Percentiles rank a stretch among this genome's conserved stretches.
These are phyloP conservation scores for Ceratocystis cubensis DNA, from an alignment of 2,329 filamentous ascomycete genomes.

Conservation along the genomic window DNA sequence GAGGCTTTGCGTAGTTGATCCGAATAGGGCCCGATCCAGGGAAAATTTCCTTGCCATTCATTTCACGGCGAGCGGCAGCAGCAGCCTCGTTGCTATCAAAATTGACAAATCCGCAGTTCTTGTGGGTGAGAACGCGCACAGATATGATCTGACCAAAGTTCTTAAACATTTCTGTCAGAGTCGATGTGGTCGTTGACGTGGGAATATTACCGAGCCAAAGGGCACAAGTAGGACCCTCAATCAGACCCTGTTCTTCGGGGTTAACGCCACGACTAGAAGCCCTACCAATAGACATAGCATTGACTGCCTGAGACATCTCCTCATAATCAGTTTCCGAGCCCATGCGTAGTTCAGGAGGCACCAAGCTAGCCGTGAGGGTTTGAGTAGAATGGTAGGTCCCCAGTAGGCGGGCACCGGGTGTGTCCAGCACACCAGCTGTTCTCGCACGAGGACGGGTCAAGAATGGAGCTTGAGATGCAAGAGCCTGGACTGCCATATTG, in stretches of 20 bases:
- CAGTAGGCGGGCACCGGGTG: constrained; percentile 52
- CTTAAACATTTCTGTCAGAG: constrained; percentile 87
- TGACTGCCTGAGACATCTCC: constrained; percentile 68
- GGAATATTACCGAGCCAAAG: constrained; percentile 97
- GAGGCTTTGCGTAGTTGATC: constrained; percentile 95
- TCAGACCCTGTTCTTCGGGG: constrained; percentile 61
- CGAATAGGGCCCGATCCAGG: constrained; percentile 87
- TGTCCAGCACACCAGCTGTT: constrained; percentile 83
- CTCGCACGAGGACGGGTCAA: constrained; percentile 69
- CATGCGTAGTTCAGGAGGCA: constrained; percentile 60
- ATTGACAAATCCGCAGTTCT: constrained; percentile 98
- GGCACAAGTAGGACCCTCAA: constrained; percentile 77
- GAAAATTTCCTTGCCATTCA: constrained; percentile 97
- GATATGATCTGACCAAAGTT: constrained; percentile 85
- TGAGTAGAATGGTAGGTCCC: constrained; percentile 60
- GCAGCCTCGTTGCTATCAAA: constrained; percentile 88
- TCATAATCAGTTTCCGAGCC: constrained; percentile 68
- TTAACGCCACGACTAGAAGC: constrained; percentile 55
- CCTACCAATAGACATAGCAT: constrained; percentile 60
- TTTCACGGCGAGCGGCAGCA: constrained; percentile 69
- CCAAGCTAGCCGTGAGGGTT: constrained; percentile 58
- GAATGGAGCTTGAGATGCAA: constrained; percentile 68
- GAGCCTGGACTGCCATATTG: constrained; percentile 85
- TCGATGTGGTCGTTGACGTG: constrained; percentile 90
- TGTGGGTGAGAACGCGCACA: constrained; percentile 87